phyloP scores from a whole-genome alignment of 2,329 filamentous ascomycete genomes.

The Aspergillus pseudonomiae region DNA sequence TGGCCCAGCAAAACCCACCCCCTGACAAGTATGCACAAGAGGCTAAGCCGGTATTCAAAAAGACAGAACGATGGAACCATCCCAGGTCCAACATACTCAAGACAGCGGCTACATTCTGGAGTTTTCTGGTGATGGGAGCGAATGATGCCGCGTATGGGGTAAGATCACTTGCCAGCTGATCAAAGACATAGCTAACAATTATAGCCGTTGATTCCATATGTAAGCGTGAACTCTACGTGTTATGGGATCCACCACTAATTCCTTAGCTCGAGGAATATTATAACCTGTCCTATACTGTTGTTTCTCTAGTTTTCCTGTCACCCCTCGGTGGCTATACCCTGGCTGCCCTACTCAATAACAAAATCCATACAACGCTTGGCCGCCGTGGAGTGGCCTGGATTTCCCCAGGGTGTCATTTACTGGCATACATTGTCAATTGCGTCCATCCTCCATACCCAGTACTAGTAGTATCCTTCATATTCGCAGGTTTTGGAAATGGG shows the following conservation, averaged over 20 bases:
- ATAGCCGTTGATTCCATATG: conserved; percentile 54
- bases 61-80: conserved; percentile 47
- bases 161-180: conserved; percentile 25
- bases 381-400: conserved; percentile 72
- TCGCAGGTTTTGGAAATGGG: conserved; percentile 47
- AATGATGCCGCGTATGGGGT: conserved; percentile 64
- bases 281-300: conserved; percentile 50
- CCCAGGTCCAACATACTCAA: conserved; percentile 54
- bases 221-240: conserved; percentile 35
- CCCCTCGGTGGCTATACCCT: conserved; percentile 52
- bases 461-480: conserved; percentile 43
- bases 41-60: conserved; percentile 1
- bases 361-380: conserved; percentile 53
- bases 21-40: background rate
- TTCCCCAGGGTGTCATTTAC: conserved; percentile 54
- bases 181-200: conserved; percentile 1
- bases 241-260: background rate
- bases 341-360: conserved; percentile 50
- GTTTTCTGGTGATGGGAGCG: conserved; percentile 60
- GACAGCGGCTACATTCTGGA: conserved; percentile 59
- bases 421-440: conserved; percentile 41
- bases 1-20: background rate
- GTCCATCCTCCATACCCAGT: conserved; percentile 47
- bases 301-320: conserved; percentile 54
- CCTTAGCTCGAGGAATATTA: conserved; percentile 51